A percentile compares a stretch with the other conserved stretches of the same genome.
Conservation (phyloP, 2,329 filamentous ascomycete species). For the Huntiella savannae region DNA sequence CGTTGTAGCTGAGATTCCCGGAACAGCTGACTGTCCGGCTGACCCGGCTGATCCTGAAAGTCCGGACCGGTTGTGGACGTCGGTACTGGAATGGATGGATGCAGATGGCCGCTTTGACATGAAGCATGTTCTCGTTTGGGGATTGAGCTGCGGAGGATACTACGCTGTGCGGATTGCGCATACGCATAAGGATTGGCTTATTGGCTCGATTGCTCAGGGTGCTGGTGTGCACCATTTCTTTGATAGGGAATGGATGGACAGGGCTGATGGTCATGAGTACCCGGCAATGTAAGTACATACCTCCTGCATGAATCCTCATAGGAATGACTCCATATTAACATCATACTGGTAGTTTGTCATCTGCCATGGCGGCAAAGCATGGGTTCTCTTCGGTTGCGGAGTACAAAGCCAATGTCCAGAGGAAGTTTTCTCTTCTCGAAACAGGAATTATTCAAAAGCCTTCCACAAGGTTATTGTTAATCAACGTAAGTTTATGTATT, state of each 20-base stretch:
- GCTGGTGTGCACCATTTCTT: conserved; percentile 37
- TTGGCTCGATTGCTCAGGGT: conserved; percentile 38
- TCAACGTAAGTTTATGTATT: conserved; percentile 30
- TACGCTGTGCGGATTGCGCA: conserved; percentile 49
- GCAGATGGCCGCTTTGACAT: conserved; percentile 33
- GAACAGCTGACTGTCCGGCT: conserved; percentile 41
- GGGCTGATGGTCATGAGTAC: conserved; percentile 47
- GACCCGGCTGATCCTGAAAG: conserved; percentile 38
- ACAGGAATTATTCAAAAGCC: conserved; percentile 36
- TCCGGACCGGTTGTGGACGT: conserved; percentile 43
- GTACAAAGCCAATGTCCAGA: conserved; percentile 33
- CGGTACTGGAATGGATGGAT: conserved; percentile 40
- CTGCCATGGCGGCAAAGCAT: conserved; percentile 41
- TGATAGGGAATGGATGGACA: conserved; percentile 33
- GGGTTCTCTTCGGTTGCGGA: conserved; percentile 38
- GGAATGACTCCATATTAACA: conserved; percentile 4
- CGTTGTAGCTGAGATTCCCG: conserved; percentile 36
- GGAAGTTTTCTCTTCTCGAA: conserved; percentile 43
- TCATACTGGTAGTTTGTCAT: conserved; percentile 23
- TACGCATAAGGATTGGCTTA: conserved; percentile 37
- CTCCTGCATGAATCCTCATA: not conserved
- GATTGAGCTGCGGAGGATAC: conserved; percentile 46
- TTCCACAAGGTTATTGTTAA: conserved; percentile 36
- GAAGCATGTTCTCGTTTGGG: conserved; percentile 40
- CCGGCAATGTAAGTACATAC: conserved; percentile 29